Evolutionary conservation across 768 basidiomycete genomes (phyloP).

Genomic region (Tylopilus subfusipes): DNA sequence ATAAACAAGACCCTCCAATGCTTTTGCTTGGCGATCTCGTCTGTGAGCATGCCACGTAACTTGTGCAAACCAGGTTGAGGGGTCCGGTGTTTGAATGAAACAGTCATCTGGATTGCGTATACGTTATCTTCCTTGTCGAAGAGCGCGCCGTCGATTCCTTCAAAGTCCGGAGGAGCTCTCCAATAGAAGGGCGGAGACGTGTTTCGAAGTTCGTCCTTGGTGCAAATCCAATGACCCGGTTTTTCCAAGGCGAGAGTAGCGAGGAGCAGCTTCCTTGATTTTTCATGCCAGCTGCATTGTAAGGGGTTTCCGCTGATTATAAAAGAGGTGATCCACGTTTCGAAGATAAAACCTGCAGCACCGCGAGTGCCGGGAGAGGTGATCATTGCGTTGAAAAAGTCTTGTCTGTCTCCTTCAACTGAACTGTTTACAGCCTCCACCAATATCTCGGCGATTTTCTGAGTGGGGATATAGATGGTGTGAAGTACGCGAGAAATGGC

Average conservation of each 20-base stretch:
- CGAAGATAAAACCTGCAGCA: conserved; percentile 1
- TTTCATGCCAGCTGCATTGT: not conserved
- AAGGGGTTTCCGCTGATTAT: not conserved
- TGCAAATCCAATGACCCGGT: not conserved
- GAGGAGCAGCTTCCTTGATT: not conserved
- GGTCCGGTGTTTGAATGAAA: not conserved
- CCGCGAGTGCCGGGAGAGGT: not conserved
- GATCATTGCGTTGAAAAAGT: conserved; percentile 2
- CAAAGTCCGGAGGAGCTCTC: not conserved
- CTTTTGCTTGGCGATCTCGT: not conserved
- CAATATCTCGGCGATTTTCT: not conserved
- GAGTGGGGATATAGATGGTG: not conserved
- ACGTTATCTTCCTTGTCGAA: not conserved
- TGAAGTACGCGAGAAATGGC: not conserved
- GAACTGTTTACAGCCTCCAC: not conserved
- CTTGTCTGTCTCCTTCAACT: not conserved
- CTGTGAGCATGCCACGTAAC: not conserved
- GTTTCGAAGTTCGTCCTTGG: not conserved
- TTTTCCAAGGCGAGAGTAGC: not conserved
- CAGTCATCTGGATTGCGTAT: conserved; percentile 1
- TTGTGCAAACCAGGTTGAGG: conserved; percentile 1
- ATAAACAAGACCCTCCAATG: conserved; percentile 2
- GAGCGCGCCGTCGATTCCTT: not conserved
- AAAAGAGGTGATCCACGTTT: conserved; percentile 3
- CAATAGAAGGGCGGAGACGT: not conserved